Evolutionary conservation across 2,329 filamentous ascomycete genomes (phyloP).

Genomic region (Trichoderma atrobrunneum): DNA sequence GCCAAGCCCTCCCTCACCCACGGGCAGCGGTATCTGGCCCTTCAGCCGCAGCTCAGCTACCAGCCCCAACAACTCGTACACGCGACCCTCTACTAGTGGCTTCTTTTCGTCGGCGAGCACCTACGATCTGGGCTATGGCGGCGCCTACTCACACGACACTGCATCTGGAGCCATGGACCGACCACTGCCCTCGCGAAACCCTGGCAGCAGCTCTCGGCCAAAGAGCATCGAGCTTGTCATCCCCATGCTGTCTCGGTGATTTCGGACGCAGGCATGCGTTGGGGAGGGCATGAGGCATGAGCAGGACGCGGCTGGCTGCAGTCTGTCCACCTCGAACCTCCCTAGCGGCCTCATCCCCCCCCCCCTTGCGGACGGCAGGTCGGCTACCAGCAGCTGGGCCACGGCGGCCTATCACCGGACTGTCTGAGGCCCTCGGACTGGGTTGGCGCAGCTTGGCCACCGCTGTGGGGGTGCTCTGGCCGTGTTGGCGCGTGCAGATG

Average conservation of each 20-base stretch:
- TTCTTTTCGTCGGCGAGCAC: slow-evolving; percentile 47
- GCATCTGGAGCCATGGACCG: slow-evolving; percentile 45
- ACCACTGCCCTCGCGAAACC: slow-evolving; percentile 55
- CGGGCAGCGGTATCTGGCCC: slow-evolving; percentile 50
- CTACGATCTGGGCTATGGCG: slow-evolving; percentile 45
- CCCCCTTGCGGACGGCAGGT: slow-evolving; percentile 5
- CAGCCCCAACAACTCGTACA: slow-evolving; percentile 52
- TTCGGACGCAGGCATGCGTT: slow-evolving; percentile 3
- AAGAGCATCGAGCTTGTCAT: slow-evolving; percentile 64
- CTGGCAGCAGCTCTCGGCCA: slow-evolving; percentile 53
- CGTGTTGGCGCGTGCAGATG: slow-evolving; percentile 1
- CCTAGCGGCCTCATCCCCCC: not conserved
- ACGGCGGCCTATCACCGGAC: slow-evolving; percentile 13
- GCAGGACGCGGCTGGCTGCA: not conserved
- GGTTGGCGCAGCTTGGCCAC: not conserved
- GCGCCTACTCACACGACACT: slow-evolving; percentile 32
- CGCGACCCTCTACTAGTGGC: slow-evolving; percentile 36
- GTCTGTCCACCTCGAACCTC: not conserved
- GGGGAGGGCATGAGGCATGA: not conserved
- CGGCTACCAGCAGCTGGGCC: slow-evolving; percentile 7
- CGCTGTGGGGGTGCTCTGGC: slow-evolving; percentile 10
- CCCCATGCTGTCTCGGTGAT: slow-evolving; percentile 52
- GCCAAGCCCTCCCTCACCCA: slow-evolving; percentile 55
- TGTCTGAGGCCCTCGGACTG: not conserved
- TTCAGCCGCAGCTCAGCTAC: slow-evolving; percentile 51